Conservation (phyloP, 2,329 filamentous ascomycete genomes). For the Dactylella cylindrospora region DNA sequence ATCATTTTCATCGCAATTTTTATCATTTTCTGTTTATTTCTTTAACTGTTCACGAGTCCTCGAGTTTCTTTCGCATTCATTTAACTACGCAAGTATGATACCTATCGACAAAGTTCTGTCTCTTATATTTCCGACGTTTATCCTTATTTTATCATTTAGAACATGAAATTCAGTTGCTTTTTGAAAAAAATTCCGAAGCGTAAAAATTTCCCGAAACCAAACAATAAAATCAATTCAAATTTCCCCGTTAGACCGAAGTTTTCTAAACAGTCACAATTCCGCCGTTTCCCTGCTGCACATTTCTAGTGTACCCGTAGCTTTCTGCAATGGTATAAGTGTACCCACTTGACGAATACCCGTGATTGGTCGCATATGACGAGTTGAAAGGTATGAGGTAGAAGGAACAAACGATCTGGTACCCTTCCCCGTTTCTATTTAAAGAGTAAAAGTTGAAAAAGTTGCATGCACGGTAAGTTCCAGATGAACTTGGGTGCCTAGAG, state of each 20-base stretch:
- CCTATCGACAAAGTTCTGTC: no score
- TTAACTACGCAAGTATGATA: no score
- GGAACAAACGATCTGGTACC: conserved; percentile 17
- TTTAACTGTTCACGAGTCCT: no score
- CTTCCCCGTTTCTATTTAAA: conserved; percentile 21
- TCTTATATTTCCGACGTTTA: no score
- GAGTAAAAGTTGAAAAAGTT: conserved; percentile 32
- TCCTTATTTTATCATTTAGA: no score
- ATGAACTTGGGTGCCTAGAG: conserved; percentile 6
- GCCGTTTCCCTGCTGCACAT: background rate
- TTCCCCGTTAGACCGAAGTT: no score
- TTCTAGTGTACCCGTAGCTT: conserved; percentile 15
- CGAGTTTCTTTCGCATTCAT: no score
- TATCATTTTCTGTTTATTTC: no score
- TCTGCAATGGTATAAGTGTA: conserved; percentile 48
- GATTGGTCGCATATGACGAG: conserved; percentile 5
- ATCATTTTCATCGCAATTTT: no score
- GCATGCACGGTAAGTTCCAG: conserved; percentile 10
- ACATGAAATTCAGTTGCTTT: no score
- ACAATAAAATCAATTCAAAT: background rate
- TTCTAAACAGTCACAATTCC: conserved; percentile 1
- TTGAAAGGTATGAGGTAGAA: conserved; percentile 27
- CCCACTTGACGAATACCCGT: conserved; percentile 30
- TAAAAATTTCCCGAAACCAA: no score
- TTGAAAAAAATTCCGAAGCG: no score